These are phyloP conservation scores for Suillus spraguei DNA, from an alignment of 768 basidiomycete species.

Conservation along the genomic window DNA sequence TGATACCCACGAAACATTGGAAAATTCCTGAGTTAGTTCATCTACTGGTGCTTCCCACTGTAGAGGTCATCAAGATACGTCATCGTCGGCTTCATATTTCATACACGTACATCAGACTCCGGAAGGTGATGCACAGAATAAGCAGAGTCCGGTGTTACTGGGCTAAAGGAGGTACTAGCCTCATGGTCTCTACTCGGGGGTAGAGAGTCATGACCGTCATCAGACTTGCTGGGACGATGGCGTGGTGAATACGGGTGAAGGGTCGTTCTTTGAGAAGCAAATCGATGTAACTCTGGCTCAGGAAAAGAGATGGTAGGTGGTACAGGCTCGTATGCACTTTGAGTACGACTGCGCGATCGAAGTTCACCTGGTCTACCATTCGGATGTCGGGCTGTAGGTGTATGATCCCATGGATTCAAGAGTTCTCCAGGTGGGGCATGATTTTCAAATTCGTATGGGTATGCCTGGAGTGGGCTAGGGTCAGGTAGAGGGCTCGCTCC, in stretches of 20 bases:
- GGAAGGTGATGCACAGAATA: conserved; percentile 35
- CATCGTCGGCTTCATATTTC: conserved; percentile 7
- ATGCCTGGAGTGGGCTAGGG: conserved; percentile 30
- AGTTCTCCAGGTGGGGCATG: conserved; percentile 24
- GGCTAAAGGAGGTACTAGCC: conserved; percentile 37
- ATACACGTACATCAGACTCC: conserved; percentile 37
- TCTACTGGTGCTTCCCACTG: conserved; percentile 30
- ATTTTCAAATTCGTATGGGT: conserved; percentile 34
- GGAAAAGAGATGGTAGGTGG: conserved; percentile 44
- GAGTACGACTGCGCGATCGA: conserved; percentile 38
- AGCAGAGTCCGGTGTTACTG: conserved; percentile 33
- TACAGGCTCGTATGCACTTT: conserved; percentile 37
- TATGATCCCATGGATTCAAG: conserved; percentile 37
- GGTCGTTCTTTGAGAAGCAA: conserved; percentile 40
- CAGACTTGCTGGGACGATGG: conserved; percentile 45
- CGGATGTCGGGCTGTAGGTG: conserved; percentile 28
- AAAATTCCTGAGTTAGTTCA: conserved; percentile 36
- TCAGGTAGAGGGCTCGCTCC: conserved; percentile 35
- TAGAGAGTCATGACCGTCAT: conserved; percentile 27
- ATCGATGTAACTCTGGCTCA: conserved; percentile 54
- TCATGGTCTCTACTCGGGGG: conserved; percentile 20
- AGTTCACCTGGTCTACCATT: conserved; percentile 21
- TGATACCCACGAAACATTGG: conserved; percentile 42
- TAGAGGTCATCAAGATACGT: conserved; percentile 25
- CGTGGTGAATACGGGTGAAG: conserved; percentile 27